phyloP scores from a whole-genome alignment of 2,329 filamentous ascomycete species.

The Neurospora crassa region DNA sequence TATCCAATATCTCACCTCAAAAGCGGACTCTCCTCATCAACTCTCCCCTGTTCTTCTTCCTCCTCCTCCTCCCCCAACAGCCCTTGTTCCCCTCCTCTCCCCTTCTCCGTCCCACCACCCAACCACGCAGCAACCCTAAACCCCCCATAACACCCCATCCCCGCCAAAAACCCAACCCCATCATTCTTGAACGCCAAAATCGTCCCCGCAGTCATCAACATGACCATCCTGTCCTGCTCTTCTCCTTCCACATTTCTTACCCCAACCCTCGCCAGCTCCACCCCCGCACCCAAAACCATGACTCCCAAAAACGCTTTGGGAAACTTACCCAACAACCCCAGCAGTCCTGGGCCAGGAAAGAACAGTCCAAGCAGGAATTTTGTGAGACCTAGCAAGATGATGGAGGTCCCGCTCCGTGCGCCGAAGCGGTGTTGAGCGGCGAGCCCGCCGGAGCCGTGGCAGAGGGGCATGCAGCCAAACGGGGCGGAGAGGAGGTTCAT shows the following conservation, averaged over 20 bases:
- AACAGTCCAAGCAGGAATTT: conserved; percentile 70
- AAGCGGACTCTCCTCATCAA: neutral
- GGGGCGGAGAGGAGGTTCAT: conserved; percentile 84
- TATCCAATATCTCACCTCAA: neutral
- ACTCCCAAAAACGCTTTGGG: conserved; percentile 71
- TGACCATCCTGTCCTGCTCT: conserved; percentile 68
- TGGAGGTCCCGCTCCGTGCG: conserved; percentile 74
- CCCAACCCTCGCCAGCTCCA: conserved; percentile 80
- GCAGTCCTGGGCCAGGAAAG: conserved; percentile 59
- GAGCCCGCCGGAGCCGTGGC: conserved; percentile 83
- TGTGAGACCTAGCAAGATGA: conserved; percentile 66
- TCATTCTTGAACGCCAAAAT: conserved; percentile 85
- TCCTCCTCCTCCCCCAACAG: conserved; percentile 2
- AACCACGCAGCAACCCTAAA: conserved; percentile 40
- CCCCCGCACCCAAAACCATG: conserved; percentile 80
- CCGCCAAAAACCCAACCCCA: conserved; percentile 74
- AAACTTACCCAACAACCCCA: conserved; percentile 60
- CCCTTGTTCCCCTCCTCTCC: conserved; percentile 3
- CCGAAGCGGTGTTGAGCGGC: conserved; percentile 90
- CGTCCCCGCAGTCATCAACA: conserved; percentile 78
- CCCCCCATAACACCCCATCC: conserved; percentile 67
- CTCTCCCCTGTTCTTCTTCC: neutral
- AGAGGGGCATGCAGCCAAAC: conserved; percentile 93
- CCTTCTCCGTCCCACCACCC: conserved; percentile 12
- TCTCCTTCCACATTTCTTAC: conserved; percentile 58